These are phyloP conservation scores for Boletus patriciae DNA, from an alignment of 768 basidiomycete species.

Conservation along the genomic window DNA sequence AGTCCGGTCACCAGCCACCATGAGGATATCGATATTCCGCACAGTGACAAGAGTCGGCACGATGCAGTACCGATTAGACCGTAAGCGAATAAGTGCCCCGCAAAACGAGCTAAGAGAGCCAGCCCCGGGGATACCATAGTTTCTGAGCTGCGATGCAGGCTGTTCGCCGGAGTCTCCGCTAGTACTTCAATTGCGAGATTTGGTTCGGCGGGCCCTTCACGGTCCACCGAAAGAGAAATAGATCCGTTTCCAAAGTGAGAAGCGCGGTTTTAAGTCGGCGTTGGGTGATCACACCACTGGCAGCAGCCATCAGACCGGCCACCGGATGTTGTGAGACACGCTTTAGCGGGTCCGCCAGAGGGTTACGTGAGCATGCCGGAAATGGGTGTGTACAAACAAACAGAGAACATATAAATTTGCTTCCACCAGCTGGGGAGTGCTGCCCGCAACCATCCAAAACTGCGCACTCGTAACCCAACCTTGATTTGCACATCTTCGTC, in stretches of 20 bases:
- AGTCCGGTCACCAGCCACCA: slow-evolving; percentile 39
- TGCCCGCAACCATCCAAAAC: neutral
- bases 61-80: neutral
- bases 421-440: neutral
- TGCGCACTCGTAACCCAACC: slow-evolving; percentile 4
- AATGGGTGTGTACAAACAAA: slow-evolving; percentile 26
- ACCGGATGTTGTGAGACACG: no score
- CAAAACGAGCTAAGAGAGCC: slow-evolving; percentile 6
- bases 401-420: slow-evolving; percentile 26
- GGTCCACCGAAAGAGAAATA: no score
- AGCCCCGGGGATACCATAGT: slow-evolving; percentile 21
- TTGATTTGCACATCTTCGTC: neutral
- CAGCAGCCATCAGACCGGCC: no score
- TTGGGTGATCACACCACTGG: no score
- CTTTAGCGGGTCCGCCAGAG: no score
- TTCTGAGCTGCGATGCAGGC: no score
- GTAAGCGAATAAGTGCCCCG: neutral
- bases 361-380: neutral
- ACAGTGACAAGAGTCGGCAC: slow-evolving; percentile 10
- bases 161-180: neutral
- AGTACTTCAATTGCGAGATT: no score
- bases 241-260: no score
- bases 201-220: no score
- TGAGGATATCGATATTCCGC: slow-evolving; percentile 33
- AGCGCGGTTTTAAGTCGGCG: no score